Conservation (phyloP, 192 early-diverging fungal species). For the Chytriomyces sp. region DNA sequence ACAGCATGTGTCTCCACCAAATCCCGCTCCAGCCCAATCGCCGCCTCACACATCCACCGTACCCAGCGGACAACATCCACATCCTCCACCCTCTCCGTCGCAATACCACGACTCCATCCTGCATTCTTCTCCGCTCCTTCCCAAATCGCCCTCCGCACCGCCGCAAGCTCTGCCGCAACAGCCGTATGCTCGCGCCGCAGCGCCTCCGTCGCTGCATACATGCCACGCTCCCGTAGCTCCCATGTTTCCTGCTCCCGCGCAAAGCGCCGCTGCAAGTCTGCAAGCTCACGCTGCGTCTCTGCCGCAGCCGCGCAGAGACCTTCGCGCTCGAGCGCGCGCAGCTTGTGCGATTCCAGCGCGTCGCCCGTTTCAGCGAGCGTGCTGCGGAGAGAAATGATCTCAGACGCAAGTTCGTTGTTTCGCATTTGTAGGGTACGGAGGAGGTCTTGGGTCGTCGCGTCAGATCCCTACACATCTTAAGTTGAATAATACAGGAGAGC, state of each 20-base stretch:
- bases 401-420: constrained; percentile 13
- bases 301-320: background rate
- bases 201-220: constrained; percentile 31
- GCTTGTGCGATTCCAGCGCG: background rate
- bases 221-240: constrained; percentile 15
- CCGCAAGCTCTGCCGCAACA: background rate
- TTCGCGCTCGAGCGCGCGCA: background rate
- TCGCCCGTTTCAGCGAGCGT: background rate
- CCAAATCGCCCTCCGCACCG: constrained; percentile 13
- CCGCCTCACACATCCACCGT: constrained; percentile 15
- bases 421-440: background rate
- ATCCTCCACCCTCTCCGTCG: constrained; percentile 18
- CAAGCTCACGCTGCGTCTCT: constrained; percentile 12
- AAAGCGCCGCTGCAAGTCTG: background rate
- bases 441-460: background rate
- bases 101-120: constrained; percentile 5
- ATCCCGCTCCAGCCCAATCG: background rate
- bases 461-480: constrained; percentile 1
- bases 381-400: background rate
- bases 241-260: constrained; percentile 28
- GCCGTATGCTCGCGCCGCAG: constrained; percentile 1
- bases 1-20: constrained; percentile 26
- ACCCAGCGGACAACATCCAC: constrained; percentile 29
- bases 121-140: background rate
- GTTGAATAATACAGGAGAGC: too few species aligned